Evolutionary conservation across 2,329 filamentous ascomycete species (phyloP).

Genomic region (Claviceps digitariae): DNA sequence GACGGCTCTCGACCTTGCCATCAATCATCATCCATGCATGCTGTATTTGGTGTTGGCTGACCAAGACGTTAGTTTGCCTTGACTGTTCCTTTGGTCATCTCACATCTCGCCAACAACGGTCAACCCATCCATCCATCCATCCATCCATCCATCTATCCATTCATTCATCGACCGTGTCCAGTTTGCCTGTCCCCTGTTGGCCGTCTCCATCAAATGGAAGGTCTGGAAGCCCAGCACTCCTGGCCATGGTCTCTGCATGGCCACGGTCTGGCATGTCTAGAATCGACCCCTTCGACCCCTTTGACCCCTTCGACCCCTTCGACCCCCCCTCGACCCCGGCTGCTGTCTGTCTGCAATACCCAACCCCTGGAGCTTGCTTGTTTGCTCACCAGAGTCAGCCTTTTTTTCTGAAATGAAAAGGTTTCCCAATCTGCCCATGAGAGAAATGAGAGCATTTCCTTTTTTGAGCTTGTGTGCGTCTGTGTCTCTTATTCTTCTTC

Average conservation of each 20-base stretch:
- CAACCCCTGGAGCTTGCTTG: neutral
- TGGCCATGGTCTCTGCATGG: neutral
- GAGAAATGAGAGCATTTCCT: neutral
- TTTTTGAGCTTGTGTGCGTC: neutral
- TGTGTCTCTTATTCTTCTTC: too few relatives aligned
- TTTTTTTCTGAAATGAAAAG: neutral
- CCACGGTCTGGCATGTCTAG: too few relatives aligned
- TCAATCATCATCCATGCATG: too few relatives aligned
- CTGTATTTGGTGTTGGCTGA: too few relatives aligned
- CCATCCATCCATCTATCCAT: too few relatives aligned
- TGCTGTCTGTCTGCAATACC: too few relatives aligned
- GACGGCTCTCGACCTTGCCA: neutral
- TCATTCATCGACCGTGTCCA: neutral
- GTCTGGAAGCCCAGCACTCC: neutral
- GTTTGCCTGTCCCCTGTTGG: neutral
- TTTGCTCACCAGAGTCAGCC: neutral
- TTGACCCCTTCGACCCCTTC: too few relatives aligned
- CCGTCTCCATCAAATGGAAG: neutral
- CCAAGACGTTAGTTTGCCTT: neutral
- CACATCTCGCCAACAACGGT: neutral
- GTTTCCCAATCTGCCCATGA: neutral
- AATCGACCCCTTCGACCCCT: neutral
- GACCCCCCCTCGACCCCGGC: too few relatives aligned
- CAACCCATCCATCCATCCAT: too few relatives aligned
- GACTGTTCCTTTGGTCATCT: neutral